Base-by-base conservation (phyloP, 805 yeast species). In the Diddensiella santjacobensis region DNA sequence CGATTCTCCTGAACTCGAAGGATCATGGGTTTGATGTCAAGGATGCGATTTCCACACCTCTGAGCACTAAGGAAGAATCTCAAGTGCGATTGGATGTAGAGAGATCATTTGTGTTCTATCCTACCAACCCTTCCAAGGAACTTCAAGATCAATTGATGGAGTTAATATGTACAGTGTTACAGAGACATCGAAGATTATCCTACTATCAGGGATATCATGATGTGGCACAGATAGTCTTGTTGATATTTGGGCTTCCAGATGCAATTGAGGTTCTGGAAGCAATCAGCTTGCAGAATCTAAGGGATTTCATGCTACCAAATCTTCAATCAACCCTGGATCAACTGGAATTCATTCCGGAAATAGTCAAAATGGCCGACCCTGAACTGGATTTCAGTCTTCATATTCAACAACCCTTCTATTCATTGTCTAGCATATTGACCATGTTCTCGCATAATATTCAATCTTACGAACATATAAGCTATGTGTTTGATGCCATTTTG, bases 141-240 rank as follows among this genome's bases (percentile, higher is more conserved):
- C 64, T 81, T 42, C 71, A 75, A 50, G 60, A 60, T 22, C 60
- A 72, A 41, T 67, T 83, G 43, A 61, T 59, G 20, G 62, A 62
- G 3, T 53, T 83, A 11, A 74, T 87, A 2, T 64, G 76, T 11
- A 69, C 70, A 17, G 70, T 88, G 2, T 69, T 93, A 11, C 67
- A 87, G 35, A 73, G 71, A 13, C 69, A 82, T 55, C 90, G 90
- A 0, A 58, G 65, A 2, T 68, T 90, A 37, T 71, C 79, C 50
- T 91, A 91, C 65, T 91, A 89, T 64, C 99, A 91, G 66, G 99
- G 99, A 0, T 87, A 77, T 64, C 98, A 91, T 65, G 98, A 93
- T 58, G 71, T 93, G 18, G 89, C 87, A 1, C 74, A 86, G 31
- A 74, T 85, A 3, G 70, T 86, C 4, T 67, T 85, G 3, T 61